Evolutionary conservation across 805 yeast species (phyloP).

Genomic region (Barnettozyma siamensis): DNA sequence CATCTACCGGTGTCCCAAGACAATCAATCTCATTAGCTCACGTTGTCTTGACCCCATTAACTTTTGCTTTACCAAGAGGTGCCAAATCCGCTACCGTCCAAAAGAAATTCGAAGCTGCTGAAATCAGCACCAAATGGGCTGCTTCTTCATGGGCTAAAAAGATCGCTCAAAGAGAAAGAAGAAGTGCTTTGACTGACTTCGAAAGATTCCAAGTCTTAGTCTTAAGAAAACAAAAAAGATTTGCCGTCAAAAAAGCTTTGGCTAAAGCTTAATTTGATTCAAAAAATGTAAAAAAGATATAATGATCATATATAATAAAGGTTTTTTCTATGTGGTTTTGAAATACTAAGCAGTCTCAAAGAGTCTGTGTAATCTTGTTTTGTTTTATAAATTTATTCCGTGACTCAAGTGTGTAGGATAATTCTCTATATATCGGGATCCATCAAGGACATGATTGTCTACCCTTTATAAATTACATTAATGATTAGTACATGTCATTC

Average conservation of each 20-base stretch:
- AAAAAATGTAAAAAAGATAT: constrained; percentile 4
- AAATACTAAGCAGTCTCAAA: too few species aligned
- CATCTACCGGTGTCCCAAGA: constrained; percentile 81
- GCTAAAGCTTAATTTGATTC: constrained; percentile 71
- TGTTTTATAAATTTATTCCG: too few species aligned
- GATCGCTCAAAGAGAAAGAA: constrained; percentile 90
- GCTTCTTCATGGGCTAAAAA: constrained; percentile 96
- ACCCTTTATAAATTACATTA: constrained; percentile 20
- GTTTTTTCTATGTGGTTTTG: constrained; percentile 6
- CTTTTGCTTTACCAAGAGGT: constrained; percentile 91
- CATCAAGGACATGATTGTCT: too few species aligned
- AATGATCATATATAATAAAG: constrained; percentile 24
- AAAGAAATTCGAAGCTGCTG: constrained; percentile 93
- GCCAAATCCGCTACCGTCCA: constrained; percentile 77
- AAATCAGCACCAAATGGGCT: constrained; percentile 85
- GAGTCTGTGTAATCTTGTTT: too few species aligned
- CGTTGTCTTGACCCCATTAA: constrained; percentile 90
- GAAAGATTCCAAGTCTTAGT: constrained; percentile 99
- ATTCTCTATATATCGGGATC: too few species aligned
- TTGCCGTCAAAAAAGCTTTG: constrained; percentile 90
- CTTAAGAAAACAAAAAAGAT: constrained; percentile 95
- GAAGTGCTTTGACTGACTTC: constrained; percentile 91
- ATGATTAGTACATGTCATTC: not conserved
- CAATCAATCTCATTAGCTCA: constrained; percentile 85
- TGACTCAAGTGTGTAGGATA: too few species aligned